Percentiles rank a stretch among this genome's conserved stretches.
These are phyloP conservation scores for Skeletonema menzelii DNA, from an alignment of 108 stramenopile genomes.

Conservation along the genomic window DNA sequence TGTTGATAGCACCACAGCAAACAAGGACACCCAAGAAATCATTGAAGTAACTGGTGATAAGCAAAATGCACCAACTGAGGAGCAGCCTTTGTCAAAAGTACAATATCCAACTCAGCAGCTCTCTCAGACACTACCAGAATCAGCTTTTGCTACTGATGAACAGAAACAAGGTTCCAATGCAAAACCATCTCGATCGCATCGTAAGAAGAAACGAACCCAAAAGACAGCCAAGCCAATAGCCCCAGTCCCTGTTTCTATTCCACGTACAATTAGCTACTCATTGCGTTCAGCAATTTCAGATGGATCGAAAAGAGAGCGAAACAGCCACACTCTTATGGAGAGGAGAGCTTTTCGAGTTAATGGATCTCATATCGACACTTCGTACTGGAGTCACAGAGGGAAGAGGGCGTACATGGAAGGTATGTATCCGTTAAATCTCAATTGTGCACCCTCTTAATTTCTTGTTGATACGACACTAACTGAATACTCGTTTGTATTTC, in stretches of 20 bases:
- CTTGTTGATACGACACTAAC: not conserved
- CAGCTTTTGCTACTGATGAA: not conserved
- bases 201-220: conserved; percentile 1
- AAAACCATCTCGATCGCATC: conserved; percentile 10
- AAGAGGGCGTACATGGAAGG: conserved; percentile 87
- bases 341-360: conserved; percentile 72
- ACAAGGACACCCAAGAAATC: not conserved
- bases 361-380: conserved; percentile 63
- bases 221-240: not conserved
- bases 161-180: not conserved
- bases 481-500: not conserved
- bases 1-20: not conserved
- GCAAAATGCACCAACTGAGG: not conserved
- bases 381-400: conserved; percentile 86
- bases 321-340: conserved; percentile 66
- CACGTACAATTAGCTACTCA: conserved; percentile 59
- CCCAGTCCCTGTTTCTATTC: conserved; percentile 40
- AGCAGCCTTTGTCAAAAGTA: not conserved
- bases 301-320: conserved; percentile 66
- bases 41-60: not conserved
- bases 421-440: conserved; percentile 16
- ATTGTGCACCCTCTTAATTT: not conserved
- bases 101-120: conserved; percentile 1
- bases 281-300: conserved; percentile 73
- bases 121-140: not conserved